phyloP scores from a whole-genome alignment of 2,329 filamentous ascomycete species.

The Eurotiales sp. region DNA sequence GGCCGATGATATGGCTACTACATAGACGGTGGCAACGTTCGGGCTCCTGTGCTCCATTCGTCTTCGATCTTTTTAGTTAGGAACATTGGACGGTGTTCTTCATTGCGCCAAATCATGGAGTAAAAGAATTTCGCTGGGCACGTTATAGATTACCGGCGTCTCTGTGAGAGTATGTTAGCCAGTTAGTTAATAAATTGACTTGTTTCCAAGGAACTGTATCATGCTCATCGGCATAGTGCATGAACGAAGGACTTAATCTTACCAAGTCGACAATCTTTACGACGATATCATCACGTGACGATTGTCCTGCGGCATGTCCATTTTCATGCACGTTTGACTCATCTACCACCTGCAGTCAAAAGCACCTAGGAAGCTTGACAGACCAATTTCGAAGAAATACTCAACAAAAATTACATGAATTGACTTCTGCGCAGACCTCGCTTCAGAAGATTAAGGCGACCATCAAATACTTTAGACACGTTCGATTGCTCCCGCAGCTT shows the following conservation, averaged over 20 bases:
- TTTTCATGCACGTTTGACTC: not conserved
- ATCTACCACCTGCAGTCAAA: not conserved
- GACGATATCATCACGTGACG: not conserved
- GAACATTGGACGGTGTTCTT: not conserved
- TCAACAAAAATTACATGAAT: too few species aligned
- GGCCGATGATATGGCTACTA: conserved; percentile 8
- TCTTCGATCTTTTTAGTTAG: too few species aligned
- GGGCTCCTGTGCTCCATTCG: too few species aligned
- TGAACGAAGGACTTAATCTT: too few species aligned
- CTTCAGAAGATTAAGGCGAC: too few species aligned
- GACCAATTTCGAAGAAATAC: not conserved
- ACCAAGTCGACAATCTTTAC: not conserved
- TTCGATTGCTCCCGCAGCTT: too few species aligned
- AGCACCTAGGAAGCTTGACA: not conserved
- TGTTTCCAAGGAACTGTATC: too few species aligned
- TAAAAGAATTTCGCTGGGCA: not conserved
- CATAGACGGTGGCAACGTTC: too few species aligned
- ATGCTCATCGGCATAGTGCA: too few species aligned
- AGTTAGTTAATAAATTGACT: not conserved
- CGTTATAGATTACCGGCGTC: not conserved
- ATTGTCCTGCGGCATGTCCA: not conserved
- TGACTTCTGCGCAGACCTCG: too few species aligned
- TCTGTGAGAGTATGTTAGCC: not conserved
- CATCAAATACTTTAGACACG: too few species aligned
- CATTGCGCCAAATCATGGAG: not conserved